Percentiles rank a stretch among this genome's conserved stretches.
Evolutionary conservation across 2,329 filamentous ascomycete species (phyloP).

Genomic region (Grosmannia serpens): DNA sequence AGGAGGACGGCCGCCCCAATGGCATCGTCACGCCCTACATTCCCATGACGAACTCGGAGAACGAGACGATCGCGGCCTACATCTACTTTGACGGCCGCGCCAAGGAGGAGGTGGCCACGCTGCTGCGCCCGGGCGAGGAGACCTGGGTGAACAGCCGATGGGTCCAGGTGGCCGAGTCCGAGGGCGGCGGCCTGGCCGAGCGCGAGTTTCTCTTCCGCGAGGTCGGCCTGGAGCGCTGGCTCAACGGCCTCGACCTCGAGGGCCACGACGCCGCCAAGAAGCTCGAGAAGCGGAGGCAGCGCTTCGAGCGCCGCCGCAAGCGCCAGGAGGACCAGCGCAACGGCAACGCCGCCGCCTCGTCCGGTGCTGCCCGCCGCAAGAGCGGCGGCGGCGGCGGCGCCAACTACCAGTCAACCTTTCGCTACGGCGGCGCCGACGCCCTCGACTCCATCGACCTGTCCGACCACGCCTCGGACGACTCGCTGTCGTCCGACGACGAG

Average conservation of each 20-base stretch:
- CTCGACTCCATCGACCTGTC: conserved; percentile 60
- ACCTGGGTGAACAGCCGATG: conserved; percentile 98
- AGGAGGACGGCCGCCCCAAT: conserved; percentile 34
- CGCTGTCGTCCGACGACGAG: conserved; percentile 67
- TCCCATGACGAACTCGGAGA: conserved; percentile 81
- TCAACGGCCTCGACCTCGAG: conserved; percentile 91
- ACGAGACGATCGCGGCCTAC: conserved; percentile 93
- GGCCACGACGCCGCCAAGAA: conserved; percentile 84
- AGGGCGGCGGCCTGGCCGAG: conserved; percentile 89
- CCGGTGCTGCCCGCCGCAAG: conserved; percentile 22
- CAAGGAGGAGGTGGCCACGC: conserved; percentile 94
- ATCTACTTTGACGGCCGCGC: conserved; percentile 95
- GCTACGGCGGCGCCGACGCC: conserved; percentile 66
- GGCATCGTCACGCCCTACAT: conserved; percentile 72
- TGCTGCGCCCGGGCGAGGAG: conserved; percentile 85
- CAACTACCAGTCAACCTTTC: conserved; percentile 43
- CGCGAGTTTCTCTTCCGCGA: conserved; percentile 95
- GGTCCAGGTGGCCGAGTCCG: conserved; percentile 85
- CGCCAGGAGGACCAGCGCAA: conserved; percentile 40
- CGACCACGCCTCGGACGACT: conserved; percentile 52
- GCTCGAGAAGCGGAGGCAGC: conserved; percentile 77
- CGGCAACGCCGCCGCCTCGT: conserved; percentile 21
- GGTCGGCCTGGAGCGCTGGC: conserved; percentile 89
- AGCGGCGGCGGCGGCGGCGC: conserved; percentile 30
- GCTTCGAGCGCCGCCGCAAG: conserved; percentile 58